Base-by-base conservation (phyloP, 139 green algal genomes). In the Micromonas commoda region DNA sequence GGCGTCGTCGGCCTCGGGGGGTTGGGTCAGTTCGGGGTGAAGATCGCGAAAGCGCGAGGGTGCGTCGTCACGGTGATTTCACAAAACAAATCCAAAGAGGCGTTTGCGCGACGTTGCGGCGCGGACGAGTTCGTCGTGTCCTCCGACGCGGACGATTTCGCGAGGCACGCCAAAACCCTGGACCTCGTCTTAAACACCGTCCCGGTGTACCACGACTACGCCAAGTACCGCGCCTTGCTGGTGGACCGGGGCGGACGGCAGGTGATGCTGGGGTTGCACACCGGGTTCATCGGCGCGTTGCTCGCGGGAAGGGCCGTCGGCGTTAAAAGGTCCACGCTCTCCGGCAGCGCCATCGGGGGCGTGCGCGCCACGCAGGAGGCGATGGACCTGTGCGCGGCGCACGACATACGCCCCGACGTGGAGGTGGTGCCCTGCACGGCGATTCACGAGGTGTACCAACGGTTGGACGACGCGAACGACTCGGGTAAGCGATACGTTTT, bases 1-100 rank as follows among this genome's bases (percentile, higher is more conserved):
- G 73, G 73, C 9, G 78, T 80, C 53, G 54, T 73, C 33, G 73
- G 73, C 35, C 33, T 80, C 6, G 73, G 73, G 4, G 73, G 73
- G 13, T 24, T 80, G 3, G 73, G 73, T 19, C 24, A 53, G 5
- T 31, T 80, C 24, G 73, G 73, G 21, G 60, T 76, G 37, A 71
- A 72, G 57, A 37, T 80, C 34, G 73, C 73, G 23, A 38, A 60
- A 37, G 65, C 73, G 5, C 29, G 78, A 13, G 73, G 73, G 16
- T 34, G 21, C 73, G 51, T n/a, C 57, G 73, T 80, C 60, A 80
- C 63, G 13, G 73, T 80, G 24, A 26, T 80, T 29, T 76, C 57
- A 16, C 9, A 13, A 26, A 61, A 9, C 45, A 57, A 57, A 16
- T 5, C 64, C 29, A 80, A 80, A 61, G 51, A 54, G 5, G 26